phyloP scores from a whole-genome alignment of 2,329 filamentous ascomycete species.

The Fonsecaea pedrosoi region DNA sequence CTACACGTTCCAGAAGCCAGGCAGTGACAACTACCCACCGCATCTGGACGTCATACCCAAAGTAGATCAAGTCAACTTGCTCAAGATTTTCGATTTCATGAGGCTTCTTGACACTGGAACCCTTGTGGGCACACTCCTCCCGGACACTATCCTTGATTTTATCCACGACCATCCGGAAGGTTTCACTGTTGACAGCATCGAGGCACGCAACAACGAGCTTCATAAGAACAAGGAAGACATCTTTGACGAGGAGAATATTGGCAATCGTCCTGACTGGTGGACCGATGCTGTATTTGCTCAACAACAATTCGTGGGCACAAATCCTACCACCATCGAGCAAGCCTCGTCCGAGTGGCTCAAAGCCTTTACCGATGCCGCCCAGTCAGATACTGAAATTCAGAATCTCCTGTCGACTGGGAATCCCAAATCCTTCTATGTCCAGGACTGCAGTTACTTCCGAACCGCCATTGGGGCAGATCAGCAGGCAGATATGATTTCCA shows the following conservation, averaged over 20 bases:
- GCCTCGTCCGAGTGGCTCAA: constrained; percentile 45
- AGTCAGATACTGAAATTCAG: constrained; percentile 44
- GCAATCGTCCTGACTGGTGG: constrained; percentile 50
- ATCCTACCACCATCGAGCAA: constrained; percentile 57
- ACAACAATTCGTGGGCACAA: constrained; percentile 54
- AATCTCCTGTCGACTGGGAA: constrained; percentile 44
- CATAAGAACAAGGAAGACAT: constrained; percentile 49
- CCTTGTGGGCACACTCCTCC: constrained; percentile 16
- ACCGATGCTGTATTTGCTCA: constrained; percentile 55
- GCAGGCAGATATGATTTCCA: constrained; percentile 42
- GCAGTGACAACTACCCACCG: constrained; percentile 32
- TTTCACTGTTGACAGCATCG: constrained; percentile 28
- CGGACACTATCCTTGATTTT: constrained; percentile 21
- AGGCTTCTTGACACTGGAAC: constrained; percentile 28
- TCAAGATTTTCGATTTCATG: constrained; percentile 24
- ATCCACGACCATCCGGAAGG: constrained; percentile 25
- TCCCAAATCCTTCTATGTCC: constrained; percentile 48
- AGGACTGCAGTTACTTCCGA: constrained; percentile 56
- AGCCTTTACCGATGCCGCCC: constrained; percentile 48
- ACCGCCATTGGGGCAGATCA: constrained; percentile 45
- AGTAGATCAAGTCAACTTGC: constrained; percentile 25
- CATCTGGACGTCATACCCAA: constrained; percentile 31
- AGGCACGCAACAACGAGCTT: constrained; percentile 47
- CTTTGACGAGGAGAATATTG: constrained; percentile 41
- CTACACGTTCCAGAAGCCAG: constrained; percentile 25